Evolutionary conservation across 1,139 yeast genomes (phyloP), one percentile per base, ranked within the genome.

Genomic region (Scheffersomyces stambukii): DNA sequence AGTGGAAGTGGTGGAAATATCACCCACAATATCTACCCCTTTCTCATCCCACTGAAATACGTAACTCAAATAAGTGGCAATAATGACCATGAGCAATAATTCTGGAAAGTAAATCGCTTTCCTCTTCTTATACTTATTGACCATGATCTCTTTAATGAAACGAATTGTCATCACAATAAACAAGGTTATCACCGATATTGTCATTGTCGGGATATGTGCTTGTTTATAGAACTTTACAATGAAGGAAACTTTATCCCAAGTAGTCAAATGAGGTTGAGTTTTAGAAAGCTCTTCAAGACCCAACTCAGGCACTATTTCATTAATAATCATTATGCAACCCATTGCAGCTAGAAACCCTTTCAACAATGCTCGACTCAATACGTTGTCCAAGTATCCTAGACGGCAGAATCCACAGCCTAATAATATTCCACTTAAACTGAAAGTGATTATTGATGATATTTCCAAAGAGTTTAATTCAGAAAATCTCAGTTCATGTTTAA

Each of bases 261-360:
- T 46, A n/a, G 58, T 41, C 10, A 35, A 21, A 36, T 52, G 54
- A 4, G 58, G 59, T 13, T 47, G 41, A 7, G 38, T 33, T 8
- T 21, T 17, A 4, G 52, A 36, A 30, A 47, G 37, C 22, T 45
- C 33, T 8, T 30, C 40, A 15, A 56, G 40, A 1, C 64, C 64
- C 49, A 54, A 31, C 36, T 59, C 61, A 5, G 52, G 45, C 13
- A 50, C 45, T 6, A 59, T 35, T 35, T 58, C 60, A 33, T 50
- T 57, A 10, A 52, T 41, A 18, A 59, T 56, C 63, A 59, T 58
- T 19, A 58, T 53, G 8, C 54, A 35, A 5, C 64, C 64, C 59
- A 59, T 55, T 11, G 64, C 64, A 2, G 58, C 63, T 11, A 59
- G 40, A 24, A 58, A 59, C 2, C 64, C 64, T 31, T 57, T 58